Percentiles rank a stretch among this genome's conserved stretches.
phyloP scores from a whole-genome alignment of 78 protist genomes.

The Cavenderia fasciculata region DNA sequence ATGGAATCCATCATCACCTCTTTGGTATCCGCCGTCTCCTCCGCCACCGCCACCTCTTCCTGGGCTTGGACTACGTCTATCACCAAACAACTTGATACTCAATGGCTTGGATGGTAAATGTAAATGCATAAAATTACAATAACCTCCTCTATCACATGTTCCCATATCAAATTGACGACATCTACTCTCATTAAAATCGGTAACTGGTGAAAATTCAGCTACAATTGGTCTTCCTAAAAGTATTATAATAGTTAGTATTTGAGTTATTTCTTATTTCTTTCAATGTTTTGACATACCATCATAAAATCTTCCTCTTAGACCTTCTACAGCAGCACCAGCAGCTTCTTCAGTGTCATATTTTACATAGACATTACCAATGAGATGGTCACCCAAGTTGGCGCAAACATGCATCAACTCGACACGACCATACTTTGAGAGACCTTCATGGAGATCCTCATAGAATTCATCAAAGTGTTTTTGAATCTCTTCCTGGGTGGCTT shows the following conservation, averaged over 20 bases:
- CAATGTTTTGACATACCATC: slow-evolving; percentile 60
- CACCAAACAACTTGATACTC: slow-evolving; percentile 67
- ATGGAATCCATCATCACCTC: background rate
- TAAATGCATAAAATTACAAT: slow-evolving; percentile 99
- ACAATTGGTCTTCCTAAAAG: slow-evolving; percentile 87
- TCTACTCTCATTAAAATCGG: slow-evolving; percentile 97
- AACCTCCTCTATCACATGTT: slow-evolving; percentile 96
- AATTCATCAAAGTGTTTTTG: slow-evolving; percentile 92
- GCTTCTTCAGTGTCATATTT: slow-evolving; percentile 93
- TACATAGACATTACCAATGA: slow-evolving; percentile 98
- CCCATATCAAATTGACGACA: slow-evolving; percentile 93
- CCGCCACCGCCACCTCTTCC: slow-evolving; percentile 28
- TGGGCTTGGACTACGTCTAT: slow-evolving; percentile 67
- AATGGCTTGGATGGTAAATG: slow-evolving; percentile 74
- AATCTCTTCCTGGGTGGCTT: slow-evolving; percentile 50
- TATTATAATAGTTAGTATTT: background rate
- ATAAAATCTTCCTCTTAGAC: slow-evolving; percentile 91
- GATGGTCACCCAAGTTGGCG: slow-evolving; percentile 97
- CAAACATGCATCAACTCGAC: slow-evolving; percentile 91
- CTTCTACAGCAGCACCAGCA: slow-evolving; percentile 90
- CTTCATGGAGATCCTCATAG: slow-evolving; percentile 94
- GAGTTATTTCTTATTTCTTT: background rate
- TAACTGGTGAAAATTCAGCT: slow-evolving; percentile 98
- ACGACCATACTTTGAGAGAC: slow-evolving; percentile 91
- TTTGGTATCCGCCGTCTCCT: background rate